Percentiles rank a stretch among this genome's conserved stretches.
Evolutionary conservation across 192 early-diverging fungal genomes (phyloP).

Genomic region (Podochytrium sp.): DNA sequence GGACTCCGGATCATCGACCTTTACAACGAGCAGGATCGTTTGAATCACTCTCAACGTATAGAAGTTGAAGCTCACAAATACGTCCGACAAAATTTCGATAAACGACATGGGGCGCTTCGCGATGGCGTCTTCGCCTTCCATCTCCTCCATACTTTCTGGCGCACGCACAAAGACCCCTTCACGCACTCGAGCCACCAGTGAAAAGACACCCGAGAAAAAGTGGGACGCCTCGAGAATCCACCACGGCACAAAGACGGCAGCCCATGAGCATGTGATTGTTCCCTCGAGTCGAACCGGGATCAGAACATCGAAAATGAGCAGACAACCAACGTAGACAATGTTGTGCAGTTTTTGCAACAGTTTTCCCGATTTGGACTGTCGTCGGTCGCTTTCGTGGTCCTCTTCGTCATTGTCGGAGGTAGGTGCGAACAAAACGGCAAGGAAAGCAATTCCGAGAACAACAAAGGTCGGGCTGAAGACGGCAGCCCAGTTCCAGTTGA

Average conservation of each 20-base stretch:
- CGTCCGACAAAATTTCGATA: constrained; percentile 33
- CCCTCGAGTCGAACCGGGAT: constrained; percentile 74
- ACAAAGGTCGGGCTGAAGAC: constrained; percentile 88
- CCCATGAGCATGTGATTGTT: constrained; percentile 62
- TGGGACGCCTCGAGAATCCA: constrained; percentile 78
- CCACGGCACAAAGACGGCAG: constrained; percentile 79
- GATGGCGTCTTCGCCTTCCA: constrained; percentile 32
- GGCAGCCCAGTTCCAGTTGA: constrained; percentile 70
- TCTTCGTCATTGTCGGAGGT: constrained; percentile 39
- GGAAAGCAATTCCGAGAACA: constrained; percentile 54
- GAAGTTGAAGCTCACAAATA: constrained; percentile 54
- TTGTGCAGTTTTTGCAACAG: constrained; percentile 23
- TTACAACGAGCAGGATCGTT: constrained; percentile 68
- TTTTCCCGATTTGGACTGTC: constrained; percentile 32
- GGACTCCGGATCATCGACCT: constrained; percentile 30
- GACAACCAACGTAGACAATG: constrained; percentile 49
- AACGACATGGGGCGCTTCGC: constrained; percentile 23
- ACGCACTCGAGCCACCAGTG: background rate
- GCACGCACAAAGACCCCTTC: constrained; percentile 8
- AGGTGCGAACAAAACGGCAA: constrained; percentile 32
- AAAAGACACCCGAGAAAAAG: constrained; percentile 45
- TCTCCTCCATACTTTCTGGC: constrained; percentile 7
- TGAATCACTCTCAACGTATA: constrained; percentile 71
- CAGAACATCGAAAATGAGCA: constrained; percentile 79
- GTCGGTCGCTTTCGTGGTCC: constrained; percentile 48